These are phyloP conservation scores for Taphrina deformans DNA, from an alignment of 1,139 yeast species.

Conservation along the genomic window DNA sequence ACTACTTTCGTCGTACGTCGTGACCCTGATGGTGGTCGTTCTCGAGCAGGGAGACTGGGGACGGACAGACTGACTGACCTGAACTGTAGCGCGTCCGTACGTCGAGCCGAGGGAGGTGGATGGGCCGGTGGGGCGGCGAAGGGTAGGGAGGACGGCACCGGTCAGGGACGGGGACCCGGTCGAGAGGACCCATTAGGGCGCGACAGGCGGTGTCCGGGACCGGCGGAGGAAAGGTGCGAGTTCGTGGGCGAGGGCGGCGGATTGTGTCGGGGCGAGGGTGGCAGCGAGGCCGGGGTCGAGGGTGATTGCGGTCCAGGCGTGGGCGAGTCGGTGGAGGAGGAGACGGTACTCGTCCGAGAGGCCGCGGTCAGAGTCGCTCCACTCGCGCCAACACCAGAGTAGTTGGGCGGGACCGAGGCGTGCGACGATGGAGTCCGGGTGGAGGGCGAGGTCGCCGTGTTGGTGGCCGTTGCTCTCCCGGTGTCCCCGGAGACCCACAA, in stretches of 20 bases:
- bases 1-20: constrained; percentile 21
- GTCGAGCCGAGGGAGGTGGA: neutral
- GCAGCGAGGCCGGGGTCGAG: too few relatives aligned
- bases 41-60: too few relatives aligned
- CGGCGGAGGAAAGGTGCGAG: too few relatives aligned
- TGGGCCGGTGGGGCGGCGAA: neutral
- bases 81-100: neutral
- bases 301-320: neutral
- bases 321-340: neutral
- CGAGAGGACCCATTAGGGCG: too few relatives aligned
- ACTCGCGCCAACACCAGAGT: constrained; percentile 10
- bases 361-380: neutral
- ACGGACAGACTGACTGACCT: neutral
- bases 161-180: too few relatives aligned
- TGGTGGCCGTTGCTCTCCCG: constrained; percentile 17
- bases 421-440: neutral
- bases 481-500: neutral
- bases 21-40: too few relatives aligned
- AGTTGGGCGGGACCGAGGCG: neutral
- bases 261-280: too few relatives aligned
- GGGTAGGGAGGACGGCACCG: neutral
- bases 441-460: constrained; percentile 8
- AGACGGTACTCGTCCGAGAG: neutral
- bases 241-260: too few relatives aligned
- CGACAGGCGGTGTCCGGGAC: too few relatives aligned